These are phyloP conservation scores for Pezicula radicicola DNA, from an alignment of 2,329 filamentous ascomycete species.

Conservation along the genomic window DNA sequence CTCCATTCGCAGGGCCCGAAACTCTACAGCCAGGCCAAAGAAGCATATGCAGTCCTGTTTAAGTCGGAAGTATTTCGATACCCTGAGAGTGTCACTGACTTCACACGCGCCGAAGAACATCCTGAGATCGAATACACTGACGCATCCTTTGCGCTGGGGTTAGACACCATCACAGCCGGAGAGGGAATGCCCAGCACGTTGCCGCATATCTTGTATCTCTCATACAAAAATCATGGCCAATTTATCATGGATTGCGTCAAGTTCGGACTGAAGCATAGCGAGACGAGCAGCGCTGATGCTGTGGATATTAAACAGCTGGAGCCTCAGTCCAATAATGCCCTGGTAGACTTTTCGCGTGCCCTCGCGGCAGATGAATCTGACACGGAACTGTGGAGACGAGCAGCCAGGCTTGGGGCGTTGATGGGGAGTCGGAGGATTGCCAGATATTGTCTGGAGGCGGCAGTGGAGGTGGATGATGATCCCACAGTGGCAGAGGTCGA, in stretches of 20 bases:
- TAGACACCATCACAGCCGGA: constrained; percentile 57
- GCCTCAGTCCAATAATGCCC: constrained; percentile 35
- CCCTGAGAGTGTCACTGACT: constrained; percentile 82
- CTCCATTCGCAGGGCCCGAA: constrained; percentile 82
- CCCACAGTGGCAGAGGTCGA: constrained; percentile 59
- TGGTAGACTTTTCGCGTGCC: constrained; percentile 56
- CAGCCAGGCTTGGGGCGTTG: constrained; percentile 55
- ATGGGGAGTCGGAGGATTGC: constrained; percentile 54
- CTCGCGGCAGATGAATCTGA: constrained; percentile 65
- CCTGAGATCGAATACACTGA: constrained; percentile 48
- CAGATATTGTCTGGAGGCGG: constrained; percentile 62
- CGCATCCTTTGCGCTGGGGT: constrained; percentile 42
- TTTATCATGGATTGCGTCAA: constrained; percentile 78
- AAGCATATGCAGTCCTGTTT: constrained; percentile 83
- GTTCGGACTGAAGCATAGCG: constrained; percentile 42
- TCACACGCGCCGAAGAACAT: constrained; percentile 64
- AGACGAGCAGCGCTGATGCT: constrained; percentile 21
- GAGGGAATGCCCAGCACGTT: constrained; percentile 78
- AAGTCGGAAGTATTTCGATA: constrained; percentile 92
- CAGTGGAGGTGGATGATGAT: constrained; percentile 65
- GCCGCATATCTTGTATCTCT: constrained; percentile 85
- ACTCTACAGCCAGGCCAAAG: constrained; percentile 71
- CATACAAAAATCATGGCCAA: constrained; percentile 94
- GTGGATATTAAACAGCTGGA: constrained; percentile 33
- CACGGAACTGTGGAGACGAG: constrained; percentile 61